phyloP scores from a whole-genome alignment of 2,329 filamentous ascomycete genomes.

The Fusarium scirpi region DNA sequence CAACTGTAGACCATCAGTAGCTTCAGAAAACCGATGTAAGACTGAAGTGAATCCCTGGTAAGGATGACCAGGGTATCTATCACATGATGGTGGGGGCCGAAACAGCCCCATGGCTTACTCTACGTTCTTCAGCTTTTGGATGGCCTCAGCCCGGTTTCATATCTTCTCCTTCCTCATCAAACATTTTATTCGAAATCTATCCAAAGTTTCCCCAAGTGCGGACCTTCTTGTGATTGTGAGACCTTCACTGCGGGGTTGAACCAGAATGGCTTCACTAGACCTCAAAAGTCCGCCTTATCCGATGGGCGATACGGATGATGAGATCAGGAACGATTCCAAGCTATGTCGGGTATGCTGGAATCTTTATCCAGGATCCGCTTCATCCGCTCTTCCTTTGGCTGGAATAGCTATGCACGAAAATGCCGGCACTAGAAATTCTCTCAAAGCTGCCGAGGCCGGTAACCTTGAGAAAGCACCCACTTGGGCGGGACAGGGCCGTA shows the following conservation, averaged over 20 bases:
- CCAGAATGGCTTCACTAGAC: conserved; percentile 27
- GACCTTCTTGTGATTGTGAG: background rate
- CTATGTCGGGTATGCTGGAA: conserved; percentile 38
- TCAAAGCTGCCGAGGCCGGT: conserved; percentile 10
- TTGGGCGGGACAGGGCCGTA: conserved; percentile 25
- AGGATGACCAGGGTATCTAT: background rate
- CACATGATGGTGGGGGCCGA: conserved; percentile 12
- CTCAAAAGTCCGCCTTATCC: conserved; percentile 24
- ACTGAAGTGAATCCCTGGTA: background rate
- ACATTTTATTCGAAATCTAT: accelerated
- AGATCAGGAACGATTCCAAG: conserved; percentile 28
- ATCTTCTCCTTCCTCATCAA: accelerated
- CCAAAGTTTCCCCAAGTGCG: background rate
- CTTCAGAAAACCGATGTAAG: background rate
- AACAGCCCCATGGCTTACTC: background rate
- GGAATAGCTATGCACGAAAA: conserved; percentile 38
- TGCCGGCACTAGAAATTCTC: conserved; percentile 20
- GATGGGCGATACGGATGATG: conserved; percentile 18
- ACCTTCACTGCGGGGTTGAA: conserved; percentile 24
- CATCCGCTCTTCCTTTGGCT: conserved; percentile 7
- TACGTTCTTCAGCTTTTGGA: background rate
- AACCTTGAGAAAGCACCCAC: conserved; percentile 5
- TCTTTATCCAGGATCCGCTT: conserved; percentile 33
- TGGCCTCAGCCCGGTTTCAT: background rate
- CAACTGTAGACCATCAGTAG: background rate